phyloP scores from a whole-genome alignment of 371 early-diverging fungal genomes.

The Mucor velutinosus region DNA sequence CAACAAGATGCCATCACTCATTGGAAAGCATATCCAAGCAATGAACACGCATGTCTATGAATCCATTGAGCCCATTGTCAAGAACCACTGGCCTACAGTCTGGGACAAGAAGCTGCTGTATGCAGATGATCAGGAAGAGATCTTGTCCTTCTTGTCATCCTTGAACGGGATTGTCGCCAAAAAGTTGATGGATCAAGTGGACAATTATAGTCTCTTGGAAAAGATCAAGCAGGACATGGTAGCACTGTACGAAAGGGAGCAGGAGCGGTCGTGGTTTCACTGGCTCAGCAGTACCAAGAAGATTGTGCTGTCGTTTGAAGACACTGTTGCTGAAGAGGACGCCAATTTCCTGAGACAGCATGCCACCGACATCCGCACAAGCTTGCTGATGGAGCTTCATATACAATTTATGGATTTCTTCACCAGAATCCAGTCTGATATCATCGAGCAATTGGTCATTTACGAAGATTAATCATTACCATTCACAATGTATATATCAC shows the following conservation, averaged over 20 bases:
- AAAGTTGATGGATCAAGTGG: constrained; percentile 13
- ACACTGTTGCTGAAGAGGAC: background rate
- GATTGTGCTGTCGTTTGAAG: background rate
- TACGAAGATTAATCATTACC: background rate
- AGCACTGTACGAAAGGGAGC: background rate
- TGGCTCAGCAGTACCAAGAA: background rate
- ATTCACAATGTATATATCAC: no score
- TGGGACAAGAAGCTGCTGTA: constrained; percentile 10
- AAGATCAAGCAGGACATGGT: constrained; percentile 11
- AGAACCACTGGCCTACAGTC: constrained; percentile 10
- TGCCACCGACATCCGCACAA: constrained; percentile 8
- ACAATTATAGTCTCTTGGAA: constrained; percentile 10
- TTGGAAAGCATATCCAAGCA: constrained; percentile 25
- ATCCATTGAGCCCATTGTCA: constrained; percentile 13
- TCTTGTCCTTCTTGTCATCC: constrained; percentile 13
- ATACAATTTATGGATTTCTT: constrained; percentile 22
- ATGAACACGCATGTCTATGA: constrained; percentile 19
- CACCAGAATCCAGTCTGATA: constrained; percentile 12
- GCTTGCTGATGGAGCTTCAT: constrained; percentile 19
- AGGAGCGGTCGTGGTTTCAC: background rate
- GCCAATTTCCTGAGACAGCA: constrained; percentile 12
- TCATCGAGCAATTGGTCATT: constrained; percentile 8
- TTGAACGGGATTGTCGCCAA: constrained; percentile 21
- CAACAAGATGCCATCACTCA: constrained; percentile 13
- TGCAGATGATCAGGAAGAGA: background rate